Evolutionary conservation across 2,329 filamentous ascomycete species (phyloP).

Genomic region (Trichoderma asperellum): DNA sequence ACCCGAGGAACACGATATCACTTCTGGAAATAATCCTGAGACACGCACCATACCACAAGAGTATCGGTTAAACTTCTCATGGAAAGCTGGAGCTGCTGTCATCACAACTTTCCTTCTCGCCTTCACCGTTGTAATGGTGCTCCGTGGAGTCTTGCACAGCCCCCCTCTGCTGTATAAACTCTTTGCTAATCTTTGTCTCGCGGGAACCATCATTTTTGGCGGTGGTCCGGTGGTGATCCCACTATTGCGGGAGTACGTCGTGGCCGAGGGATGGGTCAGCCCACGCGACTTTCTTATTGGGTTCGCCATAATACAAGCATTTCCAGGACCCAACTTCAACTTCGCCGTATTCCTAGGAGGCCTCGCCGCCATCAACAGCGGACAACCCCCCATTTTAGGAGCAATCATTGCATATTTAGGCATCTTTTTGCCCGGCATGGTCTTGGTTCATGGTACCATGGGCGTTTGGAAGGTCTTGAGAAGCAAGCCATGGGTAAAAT

Average conservation of each 20-base stretch:
- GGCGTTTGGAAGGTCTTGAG: constrained; percentile 60
- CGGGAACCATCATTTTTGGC: constrained; percentile 70
- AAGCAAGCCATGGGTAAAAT: constrained; percentile 50
- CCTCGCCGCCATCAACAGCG: constrained; percentile 49
- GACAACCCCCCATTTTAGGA: constrained; percentile 47
- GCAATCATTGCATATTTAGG: constrained; percentile 56
- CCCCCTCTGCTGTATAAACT: constrained; percentile 59
- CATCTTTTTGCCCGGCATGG: constrained; percentile 57
- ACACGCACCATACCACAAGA: constrained; percentile 38
- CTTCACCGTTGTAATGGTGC: constrained; percentile 61
- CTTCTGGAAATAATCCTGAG: constrained; percentile 30
- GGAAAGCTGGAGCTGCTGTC: constrained; percentile 49
- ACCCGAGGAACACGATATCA: neutral
- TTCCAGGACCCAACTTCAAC: constrained; percentile 57
- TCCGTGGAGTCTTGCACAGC: constrained; percentile 47
- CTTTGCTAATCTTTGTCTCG: constrained; percentile 74
- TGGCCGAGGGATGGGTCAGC: constrained; percentile 70
- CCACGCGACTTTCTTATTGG: constrained; percentile 73
- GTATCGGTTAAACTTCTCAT: constrained; percentile 47
- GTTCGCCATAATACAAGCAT: constrained; percentile 71
- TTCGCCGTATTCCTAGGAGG: constrained; percentile 63
- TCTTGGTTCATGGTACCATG: constrained; percentile 55
- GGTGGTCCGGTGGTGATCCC: constrained; percentile 69
- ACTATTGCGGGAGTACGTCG: constrained; percentile 64
- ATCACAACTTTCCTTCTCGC: constrained; percentile 56